Conservation (phyloP, 1,284 basidiomycete species). For the Crucibulum cyathiforme region DNA sequence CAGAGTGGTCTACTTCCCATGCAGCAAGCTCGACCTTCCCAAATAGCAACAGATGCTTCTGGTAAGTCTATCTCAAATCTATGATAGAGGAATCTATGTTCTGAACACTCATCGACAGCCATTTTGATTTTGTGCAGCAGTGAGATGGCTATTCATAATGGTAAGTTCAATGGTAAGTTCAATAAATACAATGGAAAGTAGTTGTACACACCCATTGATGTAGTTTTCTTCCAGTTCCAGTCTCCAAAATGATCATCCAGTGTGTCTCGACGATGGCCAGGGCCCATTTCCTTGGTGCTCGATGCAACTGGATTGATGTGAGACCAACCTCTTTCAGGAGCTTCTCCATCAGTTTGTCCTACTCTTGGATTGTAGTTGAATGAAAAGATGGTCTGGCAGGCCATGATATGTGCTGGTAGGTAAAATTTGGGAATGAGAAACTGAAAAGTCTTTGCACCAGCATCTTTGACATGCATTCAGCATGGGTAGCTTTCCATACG, state of each 20-base stretch:
- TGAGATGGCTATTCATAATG: too few species aligned
- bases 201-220: constrained; percentile 23
- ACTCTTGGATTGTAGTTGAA: constrained; percentile 27
- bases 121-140: too few species aligned
- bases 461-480: neutral
- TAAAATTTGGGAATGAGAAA: constrained; percentile 26
- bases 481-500: neutral
- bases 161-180: too few species aligned
- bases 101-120: too few species aligned
- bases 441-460: constrained; percentile 1
- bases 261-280: constrained; percentile 29
- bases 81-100: too few species aligned
- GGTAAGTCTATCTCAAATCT: too few species aligned
- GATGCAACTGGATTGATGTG: constrained; percentile 22
- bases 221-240: constrained; percentile 30
- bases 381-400: constrained; percentile 21
- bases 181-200: too few species aligned
- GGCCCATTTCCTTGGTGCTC: constrained; percentile 37
- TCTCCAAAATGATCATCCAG: constrained; percentile 35
- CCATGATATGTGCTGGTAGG: constrained; percentile 19
- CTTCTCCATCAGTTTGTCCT: constrained; percentile 34
- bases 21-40: too few species aligned
- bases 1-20: too few species aligned
- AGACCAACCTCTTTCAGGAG: constrained; percentile 32
- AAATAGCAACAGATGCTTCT: too few species aligned